Conservation (phyloP, 192 early-diverging fungal genomes). For the Coemansia sp. region DNA sequence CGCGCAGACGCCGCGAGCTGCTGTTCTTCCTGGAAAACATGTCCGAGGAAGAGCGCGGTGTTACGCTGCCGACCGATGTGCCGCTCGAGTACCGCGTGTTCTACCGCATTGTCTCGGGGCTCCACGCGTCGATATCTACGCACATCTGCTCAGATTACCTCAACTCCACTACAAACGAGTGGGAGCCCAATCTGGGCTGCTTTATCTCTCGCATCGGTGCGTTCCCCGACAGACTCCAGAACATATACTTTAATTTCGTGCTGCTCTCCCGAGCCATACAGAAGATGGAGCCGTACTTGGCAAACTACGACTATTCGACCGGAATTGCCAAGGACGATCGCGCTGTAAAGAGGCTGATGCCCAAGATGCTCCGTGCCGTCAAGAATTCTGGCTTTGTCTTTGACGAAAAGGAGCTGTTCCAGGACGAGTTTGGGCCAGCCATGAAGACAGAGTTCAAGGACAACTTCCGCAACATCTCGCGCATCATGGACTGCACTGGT, state of each 20-base stretch:
- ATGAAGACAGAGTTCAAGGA: conserved; percentile 87
- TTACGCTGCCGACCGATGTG: conserved; percentile 50
- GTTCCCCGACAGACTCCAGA: conserved; percentile 90
- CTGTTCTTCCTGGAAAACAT: conserved; percentile 55
- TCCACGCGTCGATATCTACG: conserved; percentile 95
- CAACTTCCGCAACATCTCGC: conserved; percentile 93
- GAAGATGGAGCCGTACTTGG: conserved; percentile 78
- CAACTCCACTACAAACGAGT: conserved; percentile 81
- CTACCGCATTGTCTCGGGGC: conserved; percentile 60
- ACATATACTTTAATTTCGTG: conserved; percentile 93
- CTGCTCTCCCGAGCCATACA: conserved; percentile 81
- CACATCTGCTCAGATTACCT: conserved; percentile 97
- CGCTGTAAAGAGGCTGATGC: conserved; percentile 45
- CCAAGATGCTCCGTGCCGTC: conserved; percentile 32
- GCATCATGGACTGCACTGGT: conserved; percentile 99
- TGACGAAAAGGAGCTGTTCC: conserved; percentile 87
- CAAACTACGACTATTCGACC: conserved; percentile 73
- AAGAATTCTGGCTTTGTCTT: conserved; percentile 66
- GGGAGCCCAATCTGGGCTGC: conserved; percentile 91
- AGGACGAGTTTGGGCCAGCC: conserved; percentile 58
- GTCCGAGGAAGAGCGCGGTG: conserved; percentile 54
- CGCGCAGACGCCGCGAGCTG: conserved; percentile 53
- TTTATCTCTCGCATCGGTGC: conserved; percentile 84
- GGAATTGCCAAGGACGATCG: conserved; percentile 60
- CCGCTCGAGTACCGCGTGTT: conserved; percentile 46